phyloP scores from a whole-genome alignment of 129 eudicot genomes.

The Heracleum sosnowskyi region DNA sequence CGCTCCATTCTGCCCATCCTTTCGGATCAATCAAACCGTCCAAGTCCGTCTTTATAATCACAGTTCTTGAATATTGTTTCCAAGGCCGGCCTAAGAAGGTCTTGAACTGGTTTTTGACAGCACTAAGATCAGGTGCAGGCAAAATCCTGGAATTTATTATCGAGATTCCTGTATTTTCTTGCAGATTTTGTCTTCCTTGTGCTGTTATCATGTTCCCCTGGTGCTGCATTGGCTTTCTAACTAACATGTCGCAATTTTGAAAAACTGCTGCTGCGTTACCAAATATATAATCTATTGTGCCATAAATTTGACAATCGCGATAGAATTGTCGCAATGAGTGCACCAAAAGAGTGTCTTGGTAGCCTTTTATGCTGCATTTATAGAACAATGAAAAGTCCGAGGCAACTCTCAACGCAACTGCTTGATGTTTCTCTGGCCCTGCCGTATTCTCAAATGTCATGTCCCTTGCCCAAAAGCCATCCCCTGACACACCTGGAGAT shows the following conservation, averaged over 20 bases:
- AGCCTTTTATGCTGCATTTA: slow-evolving; percentile 39
- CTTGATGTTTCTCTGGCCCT: slow-evolving; percentile 44
- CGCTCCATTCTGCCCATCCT: slow-evolving; percentile 58
- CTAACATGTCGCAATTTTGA: slow-evolving; percentile 31
- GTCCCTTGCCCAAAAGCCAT: slow-evolving; percentile 35
- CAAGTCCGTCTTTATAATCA: slow-evolving; percentile 33
- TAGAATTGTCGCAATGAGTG: slow-evolving; percentile 36
- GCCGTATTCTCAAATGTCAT: slow-evolving; percentile 46
- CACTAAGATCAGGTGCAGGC: slow-evolving; percentile 26
- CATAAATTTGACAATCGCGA: slow-evolving; percentile 37
- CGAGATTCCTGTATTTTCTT: slow-evolving; percentile 45
- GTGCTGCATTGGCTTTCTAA: slow-evolving; percentile 22
- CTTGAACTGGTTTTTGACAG: slow-evolving; percentile 21
- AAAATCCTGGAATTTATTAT: slow-evolving; percentile 23
- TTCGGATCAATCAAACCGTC: slow-evolving; percentile 40
- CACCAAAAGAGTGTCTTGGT: slow-evolving; percentile 40
- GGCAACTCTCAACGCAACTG: slow-evolving; percentile 31
- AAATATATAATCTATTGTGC: slow-evolving; percentile 40
- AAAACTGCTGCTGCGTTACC: slow-evolving; percentile 32
- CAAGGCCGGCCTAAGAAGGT: slow-evolving; percentile 54
- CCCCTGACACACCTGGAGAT: slow-evolving; percentile 27
- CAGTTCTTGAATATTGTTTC: slow-evolving; percentile 48
- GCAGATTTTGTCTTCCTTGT: slow-evolving; percentile 25
- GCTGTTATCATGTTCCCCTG: slow-evolving; percentile 45
- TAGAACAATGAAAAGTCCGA: slow-evolving; percentile 38